phyloP scores from a whole-genome alignment of 2,329 filamentous ascomycete species.

The Coleophoma cylindrospora region DNA sequence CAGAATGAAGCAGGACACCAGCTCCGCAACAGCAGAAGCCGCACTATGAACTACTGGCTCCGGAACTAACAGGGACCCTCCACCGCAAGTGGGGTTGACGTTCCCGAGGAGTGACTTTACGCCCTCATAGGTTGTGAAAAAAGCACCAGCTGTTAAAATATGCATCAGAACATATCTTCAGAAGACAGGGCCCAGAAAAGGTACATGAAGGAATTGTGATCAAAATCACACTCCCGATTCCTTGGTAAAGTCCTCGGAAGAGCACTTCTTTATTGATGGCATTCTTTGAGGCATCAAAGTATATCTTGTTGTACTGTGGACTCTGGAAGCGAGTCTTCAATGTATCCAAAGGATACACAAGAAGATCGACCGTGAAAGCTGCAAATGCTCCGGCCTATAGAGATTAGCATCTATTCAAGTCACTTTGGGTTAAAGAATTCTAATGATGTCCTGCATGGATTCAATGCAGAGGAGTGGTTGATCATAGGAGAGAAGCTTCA shows the following conservation, averaged over 20 bases:
- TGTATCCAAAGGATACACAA: constrained; percentile 85
- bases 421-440: neutral
- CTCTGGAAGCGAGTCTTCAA: constrained; percentile 84
- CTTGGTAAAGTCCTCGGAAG: constrained; percentile 78
- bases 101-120: constrained; percentile 59
- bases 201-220: constrained; percentile 83
- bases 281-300: constrained; percentile 50
- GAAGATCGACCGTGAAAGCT: constrained; percentile 78
- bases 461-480: no score
- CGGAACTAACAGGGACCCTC: constrained; percentile 61
- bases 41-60: constrained; percentile 65
- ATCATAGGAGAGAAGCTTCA: no score
- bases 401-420: constrained; percentile 4
- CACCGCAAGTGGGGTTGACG: constrained; percentile 35
- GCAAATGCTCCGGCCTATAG: constrained; percentile 75
- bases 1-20: constrained; percentile 80
- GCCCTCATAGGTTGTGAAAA: constrained; percentile 86
- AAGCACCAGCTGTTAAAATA: constrained; percentile 61
- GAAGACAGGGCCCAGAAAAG: neutral
- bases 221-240: constrained; percentile 77
- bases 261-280: constrained; percentile 48
- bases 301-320: constrained; percentile 66
- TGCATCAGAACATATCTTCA: constrained; percentile 10
- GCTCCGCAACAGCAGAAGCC: constrained; percentile 72
- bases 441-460: neutral